These are phyloP conservation scores for Hemileia vastatrix DNA, from an alignment of 1,284 basidiomycete genomes.

Conservation along the genomic window DNA sequence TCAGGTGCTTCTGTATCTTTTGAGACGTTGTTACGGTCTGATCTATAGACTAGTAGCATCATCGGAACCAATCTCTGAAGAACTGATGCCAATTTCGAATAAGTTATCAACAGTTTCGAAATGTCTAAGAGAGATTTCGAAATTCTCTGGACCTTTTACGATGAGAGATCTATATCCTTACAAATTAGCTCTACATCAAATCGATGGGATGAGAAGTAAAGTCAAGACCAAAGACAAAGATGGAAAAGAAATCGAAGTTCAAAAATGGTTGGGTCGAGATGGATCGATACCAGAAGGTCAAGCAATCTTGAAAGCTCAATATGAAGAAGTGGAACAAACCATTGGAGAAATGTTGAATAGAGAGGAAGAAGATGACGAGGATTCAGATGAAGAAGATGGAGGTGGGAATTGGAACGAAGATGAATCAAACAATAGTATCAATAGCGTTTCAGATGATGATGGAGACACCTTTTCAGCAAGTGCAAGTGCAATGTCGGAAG, in stretches of 20 bases:
- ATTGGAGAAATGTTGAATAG: constrained; percentile 35
- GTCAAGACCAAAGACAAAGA: too few relatives aligned
- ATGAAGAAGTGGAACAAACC: constrained; percentile 43
- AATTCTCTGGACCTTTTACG: constrained; percentile 42
- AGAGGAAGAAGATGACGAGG: too few relatives aligned
- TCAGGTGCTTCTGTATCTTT: constrained; percentile 35
- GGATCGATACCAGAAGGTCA: constrained; percentile 42
- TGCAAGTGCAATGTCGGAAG: not conserved
- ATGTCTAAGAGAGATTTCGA: constrained; percentile 42
- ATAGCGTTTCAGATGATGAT: not conserved
- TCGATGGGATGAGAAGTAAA: constrained; percentile 36
- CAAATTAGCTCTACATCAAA: constrained; percentile 41
- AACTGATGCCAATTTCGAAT: constrained; percentile 43
- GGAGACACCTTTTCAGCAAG: not conserved
- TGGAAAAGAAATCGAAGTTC: too few relatives aligned
- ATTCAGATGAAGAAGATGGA: constrained; percentile 34
- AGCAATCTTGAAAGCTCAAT: constrained; percentile 42
- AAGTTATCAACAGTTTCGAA: too few relatives aligned
- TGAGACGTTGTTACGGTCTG: constrained; percentile 42
- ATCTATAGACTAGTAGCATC: constrained; percentile 42
- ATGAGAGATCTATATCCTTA: constrained; percentile 44
- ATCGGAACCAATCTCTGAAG: constrained; percentile 42
- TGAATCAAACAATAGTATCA: not conserved
- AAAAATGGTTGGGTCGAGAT: constrained; percentile 40
- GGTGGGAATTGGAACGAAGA: constrained; percentile 15